These are phyloP conservation scores for Tetrastigma voinierianum DNA, from an alignment of 164 flowering plant species.

Conservation along the genomic window DNA sequence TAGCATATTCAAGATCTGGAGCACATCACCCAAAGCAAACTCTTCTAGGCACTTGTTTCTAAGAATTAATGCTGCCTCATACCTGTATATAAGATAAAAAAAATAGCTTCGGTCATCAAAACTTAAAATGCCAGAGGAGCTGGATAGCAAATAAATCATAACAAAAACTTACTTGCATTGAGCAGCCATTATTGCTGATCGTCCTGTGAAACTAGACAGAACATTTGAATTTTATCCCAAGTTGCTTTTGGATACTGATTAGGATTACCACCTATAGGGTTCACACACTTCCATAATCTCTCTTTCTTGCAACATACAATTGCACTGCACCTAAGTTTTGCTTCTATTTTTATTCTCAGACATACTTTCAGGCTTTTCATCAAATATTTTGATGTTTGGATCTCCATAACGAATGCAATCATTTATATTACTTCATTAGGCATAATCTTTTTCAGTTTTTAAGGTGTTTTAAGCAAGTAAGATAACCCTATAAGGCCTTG, in stretches of 20 bases:
- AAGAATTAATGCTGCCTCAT: conserved; percentile 67
- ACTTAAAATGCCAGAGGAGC: neutral
- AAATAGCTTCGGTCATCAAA: neutral
- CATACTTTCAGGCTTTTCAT: conserved; percentile 62
- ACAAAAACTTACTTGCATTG: conserved; percentile 57
- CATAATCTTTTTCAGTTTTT: conserved; percentile 62
- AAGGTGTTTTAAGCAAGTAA: conserved; percentile 70
- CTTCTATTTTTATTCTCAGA: conserved; percentile 55
- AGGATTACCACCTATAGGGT: conserved; percentile 55
- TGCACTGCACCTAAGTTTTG: conserved; percentile 51
- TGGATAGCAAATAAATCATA: neutral
- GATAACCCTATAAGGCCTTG: conserved; percentile 64
- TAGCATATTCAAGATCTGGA: conserved; percentile 69
- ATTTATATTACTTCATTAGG: conserved; percentile 79
- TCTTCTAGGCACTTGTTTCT: conserved; percentile 57
- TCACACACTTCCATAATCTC: conserved; percentile 72
- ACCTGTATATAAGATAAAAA: conserved; percentile 36
- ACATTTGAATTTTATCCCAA: conserved; percentile 69
- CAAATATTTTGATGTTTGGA: conserved; percentile 45
- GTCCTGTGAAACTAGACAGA: conserved; percentile 57
- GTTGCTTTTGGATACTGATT: conserved; percentile 45
- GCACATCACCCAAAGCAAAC: conserved; percentile 64
- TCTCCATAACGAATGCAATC: conserved; percentile 77
- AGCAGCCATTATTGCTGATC: conserved; percentile 56
- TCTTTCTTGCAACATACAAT: conserved; percentile 60